A percentile compares a stretch with the other conserved stretches of the same genome.
These are phyloP conservation scores for Plasmodium relictum DNA, from an alignment of 169 alveolate genomes.

Conservation along the genomic window DNA sequence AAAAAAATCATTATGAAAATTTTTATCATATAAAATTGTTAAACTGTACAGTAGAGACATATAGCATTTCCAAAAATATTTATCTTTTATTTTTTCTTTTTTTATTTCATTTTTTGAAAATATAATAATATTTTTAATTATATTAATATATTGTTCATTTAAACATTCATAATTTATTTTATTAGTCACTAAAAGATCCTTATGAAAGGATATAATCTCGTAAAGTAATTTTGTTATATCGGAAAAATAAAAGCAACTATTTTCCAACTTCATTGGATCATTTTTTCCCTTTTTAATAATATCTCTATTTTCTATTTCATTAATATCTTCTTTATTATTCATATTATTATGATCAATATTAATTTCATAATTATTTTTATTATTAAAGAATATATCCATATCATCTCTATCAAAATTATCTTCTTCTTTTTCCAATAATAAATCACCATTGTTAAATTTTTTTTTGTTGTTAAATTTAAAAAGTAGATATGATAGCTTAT, in stretches of 20 bases:
- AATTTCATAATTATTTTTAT: background rate
- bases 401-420: background rate
- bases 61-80: background rate
- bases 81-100: background rate
- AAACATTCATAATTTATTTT: slow-evolving; percentile 14
- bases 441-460: too few relatives aligned
- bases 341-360: background rate
- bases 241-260: background rate
- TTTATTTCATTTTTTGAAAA: slow-evolving; percentile 10
- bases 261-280: background rate
- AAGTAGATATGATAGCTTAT: slow-evolving; percentile 14
- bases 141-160: background rate
- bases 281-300: background rate
- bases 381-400: background rate
- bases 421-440: background rate
- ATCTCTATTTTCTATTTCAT: background rate
- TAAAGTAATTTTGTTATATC: slow-evolving; percentile 26
- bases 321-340: background rate
- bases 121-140: slow-evolving; percentile 17
- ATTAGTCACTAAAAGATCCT: background rate
- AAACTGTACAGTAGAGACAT: slow-evolving; percentile 44
- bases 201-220: slow-evolving; percentile 2
- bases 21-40: slow-evolving; percentile 15
- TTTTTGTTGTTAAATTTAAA: background rate
- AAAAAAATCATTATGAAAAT: background rate